Conservation (phyloP, 73 alveolate genomes). For the Durusdinium trenchii region DNA sequence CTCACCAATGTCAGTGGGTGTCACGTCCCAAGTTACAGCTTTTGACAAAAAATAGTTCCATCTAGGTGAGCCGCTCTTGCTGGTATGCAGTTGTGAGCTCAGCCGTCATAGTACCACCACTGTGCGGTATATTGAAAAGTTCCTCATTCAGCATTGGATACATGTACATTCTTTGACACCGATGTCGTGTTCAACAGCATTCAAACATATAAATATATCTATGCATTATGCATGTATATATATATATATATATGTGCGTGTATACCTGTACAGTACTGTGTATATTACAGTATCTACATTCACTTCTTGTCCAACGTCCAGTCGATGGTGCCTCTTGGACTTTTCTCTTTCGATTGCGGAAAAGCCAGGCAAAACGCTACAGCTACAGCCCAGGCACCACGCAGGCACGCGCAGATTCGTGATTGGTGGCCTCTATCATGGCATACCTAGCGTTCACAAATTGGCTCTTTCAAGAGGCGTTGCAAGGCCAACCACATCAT, state of each 20-base stretch:
- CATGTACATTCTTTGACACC: not conserved
- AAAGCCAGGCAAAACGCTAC: no score
- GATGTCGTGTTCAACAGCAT: no score
- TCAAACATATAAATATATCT: no score
- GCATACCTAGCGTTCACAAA: slow-evolving; percentile 69
- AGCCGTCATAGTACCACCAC: slow-evolving; percentile 79
- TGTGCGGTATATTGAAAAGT: slow-evolving; percentile 80
- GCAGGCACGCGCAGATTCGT: slow-evolving; percentile 82
- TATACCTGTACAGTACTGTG: no score
- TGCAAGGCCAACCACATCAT: not conserved
- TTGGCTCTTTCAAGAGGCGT: not conserved
- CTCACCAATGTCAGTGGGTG: not conserved
- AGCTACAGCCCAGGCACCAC: slow-evolving; percentile 27
- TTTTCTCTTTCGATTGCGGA: no score
- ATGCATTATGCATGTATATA: no score
- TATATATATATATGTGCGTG: no score
- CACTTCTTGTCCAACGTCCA: no score
- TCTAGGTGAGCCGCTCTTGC: not conserved
- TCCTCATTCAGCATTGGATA: not conserved
- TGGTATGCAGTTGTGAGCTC: slow-evolving; percentile 87
- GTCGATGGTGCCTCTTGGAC: no score
- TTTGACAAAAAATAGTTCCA: not conserved
- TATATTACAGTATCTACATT: no score
- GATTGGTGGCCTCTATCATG: slow-evolving; percentile 62
- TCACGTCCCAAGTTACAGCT: not conserved